A percentile compares a stretch with the other conserved stretches of the same genome.
phyloP scores from a whole-genome alignment of 2,329 filamentous ascomycete genomes.

The Penicillium verrucosum region DNA sequence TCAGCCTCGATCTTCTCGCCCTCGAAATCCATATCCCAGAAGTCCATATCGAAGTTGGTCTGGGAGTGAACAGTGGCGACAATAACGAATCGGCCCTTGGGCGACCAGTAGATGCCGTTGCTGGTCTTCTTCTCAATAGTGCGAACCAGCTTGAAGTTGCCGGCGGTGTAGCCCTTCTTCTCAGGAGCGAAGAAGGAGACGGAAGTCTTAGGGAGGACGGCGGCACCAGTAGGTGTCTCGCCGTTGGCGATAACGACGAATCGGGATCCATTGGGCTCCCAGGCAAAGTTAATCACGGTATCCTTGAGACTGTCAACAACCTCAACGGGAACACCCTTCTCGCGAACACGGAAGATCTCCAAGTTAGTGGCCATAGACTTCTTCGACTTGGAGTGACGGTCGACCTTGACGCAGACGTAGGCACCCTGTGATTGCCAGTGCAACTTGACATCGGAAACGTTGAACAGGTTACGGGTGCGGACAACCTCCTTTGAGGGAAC shows the following conservation, averaged over 20 bases:
- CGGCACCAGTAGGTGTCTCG: conserved; percentile 72
- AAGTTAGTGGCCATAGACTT: conserved; percentile 96
- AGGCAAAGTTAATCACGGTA: conserved; percentile 98
- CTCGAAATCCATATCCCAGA: conserved; percentile 97
- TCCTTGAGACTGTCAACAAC: conserved; percentile 98
- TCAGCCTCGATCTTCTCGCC: conserved; percentile 91
- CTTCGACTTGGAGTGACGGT: conserved; percentile 98
- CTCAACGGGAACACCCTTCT: conserved; percentile 97
- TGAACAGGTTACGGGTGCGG: conserved; percentile 94
- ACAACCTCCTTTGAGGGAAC: conserved; percentile 93
- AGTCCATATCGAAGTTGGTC: conserved; percentile 93
- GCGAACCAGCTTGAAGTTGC: conserved; percentile 94
- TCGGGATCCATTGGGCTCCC: conserved; percentile 96
- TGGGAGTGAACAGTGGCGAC: conserved; percentile 89
- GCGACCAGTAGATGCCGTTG: conserved; percentile 99
- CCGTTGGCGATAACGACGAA: conserved; percentile 96
- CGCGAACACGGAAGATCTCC: conserved; percentile 94
- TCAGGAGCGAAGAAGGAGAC: conserved; percentile 97
- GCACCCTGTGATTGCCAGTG: conserved; percentile 96
- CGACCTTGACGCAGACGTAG: conserved; percentile 97
- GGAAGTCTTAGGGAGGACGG: conserved; percentile 86
- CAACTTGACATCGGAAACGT: conserved; percentile 93
- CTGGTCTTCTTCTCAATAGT: conserved; percentile 99
- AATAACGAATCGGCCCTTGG: conserved; percentile 89
- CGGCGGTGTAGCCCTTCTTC: conserved; percentile 79